Base-by-base conservation (phyloP, 1,139 yeast species). In the Saccharomyces hybrid region DNA sequence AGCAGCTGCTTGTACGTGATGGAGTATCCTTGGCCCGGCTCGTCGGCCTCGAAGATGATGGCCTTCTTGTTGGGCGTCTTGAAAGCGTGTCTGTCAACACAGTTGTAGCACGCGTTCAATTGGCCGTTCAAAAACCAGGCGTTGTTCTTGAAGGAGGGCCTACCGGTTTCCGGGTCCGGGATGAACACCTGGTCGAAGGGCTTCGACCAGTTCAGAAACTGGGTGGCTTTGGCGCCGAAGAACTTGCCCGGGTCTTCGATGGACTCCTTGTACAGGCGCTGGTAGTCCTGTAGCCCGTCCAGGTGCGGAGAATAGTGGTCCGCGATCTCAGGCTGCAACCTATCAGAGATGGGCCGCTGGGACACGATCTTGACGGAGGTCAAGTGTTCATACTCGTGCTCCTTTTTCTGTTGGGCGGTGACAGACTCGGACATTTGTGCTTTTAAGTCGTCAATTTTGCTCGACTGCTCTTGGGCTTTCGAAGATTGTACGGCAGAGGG, bases 51-150 rank as follows among this genome's bases (percentile, higher is more conserved):
- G 69, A 84, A 87, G 58, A 86, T 77, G 58, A 86, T 80, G n/a
- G 95, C 95, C 2, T 83, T 79, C 69, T 85, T 85, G 66, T 83
- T 70, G 26, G 95, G 95, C 63, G 81, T 78, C 63, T 77, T 75
- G 56, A 82, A 69, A 4, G 95, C 95, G 79, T 88, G 88, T 67
- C 93, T 80, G 70, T 87, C 95, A 54, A 87, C 88, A 63, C 86
- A 81, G 66, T 87, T 87, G 73, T 83, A 86, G 57, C 82, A 79
- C 20, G 95, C 93, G 66, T 87, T 87, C 68, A 87, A 73, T 69
- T 84, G 80, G 57, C 95, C 95, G 64, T 82, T 84, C 50, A 85
- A 70, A 70, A 86, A 87, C 95, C 95, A 87, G 30, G 89, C 80
- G 56, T 86, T 88, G 64, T 82, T 70, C 61, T 78, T 75, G 64